Evolutionary conservation across 1,284 basidiomycete genomes (phyloP).

Genomic region (Coniferiporia weirii): DNA sequence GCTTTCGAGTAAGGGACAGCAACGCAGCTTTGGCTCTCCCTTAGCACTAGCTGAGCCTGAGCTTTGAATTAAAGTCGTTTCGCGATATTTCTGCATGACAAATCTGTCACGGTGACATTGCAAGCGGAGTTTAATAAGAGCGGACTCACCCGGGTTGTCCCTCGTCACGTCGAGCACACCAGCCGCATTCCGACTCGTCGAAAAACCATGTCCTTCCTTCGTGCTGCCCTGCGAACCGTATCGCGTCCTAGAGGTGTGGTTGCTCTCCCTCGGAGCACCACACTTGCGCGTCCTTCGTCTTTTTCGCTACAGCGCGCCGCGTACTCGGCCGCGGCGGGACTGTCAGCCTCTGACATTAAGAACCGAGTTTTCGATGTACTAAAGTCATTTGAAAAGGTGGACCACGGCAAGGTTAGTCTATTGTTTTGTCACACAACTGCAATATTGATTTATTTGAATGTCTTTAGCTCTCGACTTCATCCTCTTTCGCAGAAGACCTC

Average conservation of each 20-base stretch:
- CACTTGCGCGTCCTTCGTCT: conserved; percentile 24
- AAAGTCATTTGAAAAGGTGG: conserved; percentile 94
- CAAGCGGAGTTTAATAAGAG: neutral
- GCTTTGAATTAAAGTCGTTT: too few species aligned
- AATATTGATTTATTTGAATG: conserved; percentile 17
- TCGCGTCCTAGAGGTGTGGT: conserved; percentile 20
- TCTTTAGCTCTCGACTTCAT: conserved; percentile 61
- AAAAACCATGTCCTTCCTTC: conserved; percentile 37
- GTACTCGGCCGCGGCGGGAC: conserved; percentile 75
- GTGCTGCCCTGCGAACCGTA: conserved; percentile 34
- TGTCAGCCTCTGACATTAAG: conserved; percentile 76
- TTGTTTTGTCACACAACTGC: neutral
- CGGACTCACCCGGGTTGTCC: neutral
- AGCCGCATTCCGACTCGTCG: neutral
- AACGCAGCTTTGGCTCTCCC: neutral
- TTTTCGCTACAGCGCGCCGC: conserved; percentile 40
- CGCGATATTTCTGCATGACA: too few species aligned
- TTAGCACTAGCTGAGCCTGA: neutral
- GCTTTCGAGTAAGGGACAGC: neutral
- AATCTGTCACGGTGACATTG: too few species aligned
- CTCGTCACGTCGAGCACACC: too few species aligned
- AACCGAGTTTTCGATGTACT: conserved; percentile 83
- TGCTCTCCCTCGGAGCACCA: neutral
- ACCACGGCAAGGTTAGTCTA: conserved; percentile 70
- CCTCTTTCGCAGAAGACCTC: conserved; percentile 85